phyloP scores from a whole-genome alignment of 179 eudicot species.

The Beta lomatogona region DNA sequence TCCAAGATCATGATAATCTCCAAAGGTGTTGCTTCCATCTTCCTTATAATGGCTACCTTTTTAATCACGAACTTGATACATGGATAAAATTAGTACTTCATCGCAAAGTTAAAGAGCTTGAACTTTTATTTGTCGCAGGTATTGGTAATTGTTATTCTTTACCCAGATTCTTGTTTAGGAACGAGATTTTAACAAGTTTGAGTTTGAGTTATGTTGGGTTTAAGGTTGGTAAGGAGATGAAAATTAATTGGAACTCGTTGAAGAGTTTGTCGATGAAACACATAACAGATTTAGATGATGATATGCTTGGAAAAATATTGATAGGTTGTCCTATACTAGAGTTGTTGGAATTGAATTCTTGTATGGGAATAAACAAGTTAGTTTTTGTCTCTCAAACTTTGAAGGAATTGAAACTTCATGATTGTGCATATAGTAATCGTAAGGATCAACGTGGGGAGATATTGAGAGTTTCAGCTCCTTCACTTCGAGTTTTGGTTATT shows the following conservation, averaged over 20 bases:
- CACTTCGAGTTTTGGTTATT: background rate
- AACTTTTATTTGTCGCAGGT: background rate
- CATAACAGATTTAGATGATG: background rate
- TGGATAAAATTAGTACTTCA: background rate
- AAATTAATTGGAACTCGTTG: background rate
- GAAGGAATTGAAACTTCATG: background rate
- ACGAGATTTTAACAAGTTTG: background rate
- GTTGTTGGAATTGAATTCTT: background rate
- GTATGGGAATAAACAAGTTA: background rate
- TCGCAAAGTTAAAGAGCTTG: background rate
- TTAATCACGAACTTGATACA: background rate
- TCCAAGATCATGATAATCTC: background rate
- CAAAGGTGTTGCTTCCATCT: background rate
- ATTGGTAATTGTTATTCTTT: background rate
- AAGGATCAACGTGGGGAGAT: background rate
- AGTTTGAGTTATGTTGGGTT: background rate
- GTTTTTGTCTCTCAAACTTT: background rate
- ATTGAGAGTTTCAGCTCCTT: background rate
- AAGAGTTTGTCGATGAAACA: background rate
- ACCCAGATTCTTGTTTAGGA: background rate
- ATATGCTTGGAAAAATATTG: background rate
- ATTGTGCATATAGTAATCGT: background rate
- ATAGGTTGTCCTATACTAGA: background rate
- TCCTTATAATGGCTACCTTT: background rate
- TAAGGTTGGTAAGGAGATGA: background rate